phyloP scores from a whole-genome alignment of 306 rosid genomes.

The Cucumis sativus region DNA sequence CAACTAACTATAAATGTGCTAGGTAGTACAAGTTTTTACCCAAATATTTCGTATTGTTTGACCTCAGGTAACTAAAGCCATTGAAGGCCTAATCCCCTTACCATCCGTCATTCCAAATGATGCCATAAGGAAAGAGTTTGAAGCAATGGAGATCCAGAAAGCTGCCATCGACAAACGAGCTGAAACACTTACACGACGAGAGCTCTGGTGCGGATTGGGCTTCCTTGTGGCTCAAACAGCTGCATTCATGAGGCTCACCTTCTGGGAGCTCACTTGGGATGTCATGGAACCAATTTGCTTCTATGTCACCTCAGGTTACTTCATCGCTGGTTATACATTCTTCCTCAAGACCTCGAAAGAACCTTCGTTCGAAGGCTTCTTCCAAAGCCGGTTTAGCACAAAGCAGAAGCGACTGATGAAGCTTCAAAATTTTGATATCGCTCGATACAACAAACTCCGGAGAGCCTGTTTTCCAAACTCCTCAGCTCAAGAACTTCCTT shows the following conservation, averaged over 20 bases:
- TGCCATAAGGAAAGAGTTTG: conserved; percentile 20
- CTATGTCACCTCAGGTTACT: conserved; percentile 38
- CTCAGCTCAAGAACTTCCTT: not conserved
- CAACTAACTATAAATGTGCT: not conserved
- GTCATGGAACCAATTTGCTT: conserved; percentile 71
- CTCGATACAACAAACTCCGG: conserved; percentile 30
- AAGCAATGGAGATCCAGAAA: conserved; percentile 41
- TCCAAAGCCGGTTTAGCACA: conserved; percentile 31
- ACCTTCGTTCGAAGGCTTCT: conserved; percentile 46
- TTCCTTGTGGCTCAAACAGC: conserved; percentile 34
- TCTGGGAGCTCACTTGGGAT: conserved; percentile 72
- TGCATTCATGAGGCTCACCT: conserved; percentile 53
- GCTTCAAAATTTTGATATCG: conserved; percentile 37
- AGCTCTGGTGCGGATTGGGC: conserved; percentile 44
- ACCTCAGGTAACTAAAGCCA: conserved; percentile 43
- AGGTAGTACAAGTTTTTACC: conserved; percentile 7
- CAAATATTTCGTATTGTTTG: conserved; percentile 6
- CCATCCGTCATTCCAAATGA: conserved; percentile 19
- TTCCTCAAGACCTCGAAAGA: conserved; percentile 45
- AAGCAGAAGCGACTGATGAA: conserved; percentile 47
- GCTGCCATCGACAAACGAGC: conserved; percentile 30
- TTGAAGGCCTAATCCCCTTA: conserved; percentile 22
- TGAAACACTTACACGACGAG: conserved; percentile 26
- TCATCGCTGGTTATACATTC: conserved; percentile 38
- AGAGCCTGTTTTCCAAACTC: conserved; percentile 7